Percentiles rank a stretch among this genome's conserved stretches.
These are phyloP conservation scores for Cryptococcus sp. DNA, from an alignment of 1,284 basidiomycete genomes.

Conservation along the genomic window DNA sequence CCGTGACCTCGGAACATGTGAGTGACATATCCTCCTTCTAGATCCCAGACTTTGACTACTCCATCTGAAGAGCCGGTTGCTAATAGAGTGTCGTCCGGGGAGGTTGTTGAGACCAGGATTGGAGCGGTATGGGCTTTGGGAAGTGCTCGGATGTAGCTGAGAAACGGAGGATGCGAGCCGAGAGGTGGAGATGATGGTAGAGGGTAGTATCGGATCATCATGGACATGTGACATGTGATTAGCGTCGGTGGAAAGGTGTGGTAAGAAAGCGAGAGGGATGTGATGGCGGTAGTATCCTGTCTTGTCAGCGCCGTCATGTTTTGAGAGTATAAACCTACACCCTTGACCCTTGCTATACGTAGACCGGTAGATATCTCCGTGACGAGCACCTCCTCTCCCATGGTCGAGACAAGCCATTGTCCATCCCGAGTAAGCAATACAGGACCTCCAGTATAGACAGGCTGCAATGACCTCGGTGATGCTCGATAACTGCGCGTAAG, in stretches of 20 bases:
- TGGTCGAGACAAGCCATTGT: constrained; percentile 72
- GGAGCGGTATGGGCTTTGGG: constrained; percentile 86
- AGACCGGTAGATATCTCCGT: constrained; percentile 72
- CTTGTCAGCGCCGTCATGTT: background rate
- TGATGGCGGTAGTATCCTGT: constrained; percentile 55
- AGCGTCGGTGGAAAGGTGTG: constrained; percentile 49
- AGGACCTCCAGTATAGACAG: constrained; percentile 83
- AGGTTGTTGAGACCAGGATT: constrained; percentile 74
- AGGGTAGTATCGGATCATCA: constrained; percentile 52
- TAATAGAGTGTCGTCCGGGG: constrained; percentile 87
- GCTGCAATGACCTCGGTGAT: constrained; percentile 49
- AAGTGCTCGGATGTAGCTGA: constrained; percentile 62
- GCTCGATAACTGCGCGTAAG: constrained; percentile 39
- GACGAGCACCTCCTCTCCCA: constrained; percentile 77
- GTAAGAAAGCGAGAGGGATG: constrained; percentile 48
- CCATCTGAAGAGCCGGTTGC: constrained; percentile 96
- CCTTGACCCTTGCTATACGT: constrained; percentile 72
- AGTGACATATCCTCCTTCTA: constrained; percentile 80
- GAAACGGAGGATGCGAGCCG: constrained; percentile 37
- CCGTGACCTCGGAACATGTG: constrained; percentile 96
- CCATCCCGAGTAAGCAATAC: constrained; percentile 78
- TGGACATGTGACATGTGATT: constrained; percentile 52
- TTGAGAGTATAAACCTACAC: constrained; percentile 55
- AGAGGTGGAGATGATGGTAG: constrained; percentile 34
- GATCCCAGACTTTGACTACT: constrained; percentile 94